A percentile compares a stretch with the other conserved stretches of the same genome.
Evolutionary conservation across 352 stramenopile genomes (phyloP).

Genomic region (Plasmopara viticola): DNA sequence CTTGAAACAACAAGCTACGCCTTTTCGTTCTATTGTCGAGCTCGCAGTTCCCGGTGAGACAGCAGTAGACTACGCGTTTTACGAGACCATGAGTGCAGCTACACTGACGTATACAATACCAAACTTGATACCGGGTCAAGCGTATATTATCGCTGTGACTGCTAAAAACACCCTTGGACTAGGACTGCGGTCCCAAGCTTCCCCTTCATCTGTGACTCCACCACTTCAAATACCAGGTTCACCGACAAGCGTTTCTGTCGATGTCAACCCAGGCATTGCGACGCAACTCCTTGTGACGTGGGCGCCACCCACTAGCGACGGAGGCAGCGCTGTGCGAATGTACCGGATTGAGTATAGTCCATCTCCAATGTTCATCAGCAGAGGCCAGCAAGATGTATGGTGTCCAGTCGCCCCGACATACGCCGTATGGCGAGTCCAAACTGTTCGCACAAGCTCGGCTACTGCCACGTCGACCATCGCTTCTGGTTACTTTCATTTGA

Average conservation of each 20-base stretch:
- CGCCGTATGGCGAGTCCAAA: conserved; percentile 55
- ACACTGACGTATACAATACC: conserved; percentile 64
- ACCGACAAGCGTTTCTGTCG: conserved; percentile 56
- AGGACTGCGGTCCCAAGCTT: conserved; percentile 30
- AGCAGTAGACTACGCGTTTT: conserved; percentile 58
- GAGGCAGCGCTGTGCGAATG: conserved; percentile 58
- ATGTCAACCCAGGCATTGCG: conserved; percentile 74
- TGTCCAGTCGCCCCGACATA: conserved; percentile 44
- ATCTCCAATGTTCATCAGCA: conserved; percentile 57
- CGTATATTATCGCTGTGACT: conserved; percentile 85
- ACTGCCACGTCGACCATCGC: conserved; percentile 36
- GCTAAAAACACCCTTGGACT: conserved; percentile 85
- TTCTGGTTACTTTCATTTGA: conserved; percentile 50
- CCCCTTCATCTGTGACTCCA: conserved; percentile 38
- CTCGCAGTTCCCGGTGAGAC: conserved; percentile 37
- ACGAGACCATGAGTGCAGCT: conserved; percentile 56
- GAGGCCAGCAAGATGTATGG: conserved; percentile 59
- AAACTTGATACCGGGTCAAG: conserved; percentile 53
- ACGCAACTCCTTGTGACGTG: conserved; percentile 60
- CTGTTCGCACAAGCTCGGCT: conserved; percentile 14
- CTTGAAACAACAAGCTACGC: conserved; percentile 7
- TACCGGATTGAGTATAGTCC: conserved; percentile 75
- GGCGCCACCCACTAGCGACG: conserved; percentile 39
- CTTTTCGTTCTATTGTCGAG: conserved; percentile 5
- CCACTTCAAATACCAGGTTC: conserved; percentile 72